Percentiles rank a stretch among this genome's conserved stretches.
Evolutionary conservation across 805 yeast genomes (phyloP).

Genomic region (Diddensiella santjacobensis): DNA sequence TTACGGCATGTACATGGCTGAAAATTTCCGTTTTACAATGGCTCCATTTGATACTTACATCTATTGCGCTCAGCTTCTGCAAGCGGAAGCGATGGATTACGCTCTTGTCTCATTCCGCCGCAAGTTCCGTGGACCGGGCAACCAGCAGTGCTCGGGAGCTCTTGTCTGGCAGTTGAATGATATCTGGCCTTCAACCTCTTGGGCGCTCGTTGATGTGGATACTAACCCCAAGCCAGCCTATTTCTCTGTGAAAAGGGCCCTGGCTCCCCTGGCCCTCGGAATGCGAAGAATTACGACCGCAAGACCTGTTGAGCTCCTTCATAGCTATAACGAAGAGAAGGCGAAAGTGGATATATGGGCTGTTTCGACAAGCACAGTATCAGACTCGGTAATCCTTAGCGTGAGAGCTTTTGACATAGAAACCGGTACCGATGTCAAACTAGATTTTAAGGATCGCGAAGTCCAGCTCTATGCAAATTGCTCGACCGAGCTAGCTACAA

Average conservation of each 20-base stretch:
- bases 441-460: background rate
- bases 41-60: slow-evolving; percentile 41
- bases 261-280: slow-evolving; percentile 34
- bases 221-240: slow-evolving; percentile 43
- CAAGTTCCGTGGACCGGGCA: slow-evolving; percentile 38
- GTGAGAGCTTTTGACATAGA: slow-evolving; percentile 4
- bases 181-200: slow-evolving; percentile 48
- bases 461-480: slow-evolving; percentile 1
- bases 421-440: background rate
- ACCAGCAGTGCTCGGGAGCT: slow-evolving; percentile 42
- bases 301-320: slow-evolving; percentile 11
- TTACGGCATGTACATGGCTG: slow-evolving; percentile 42
- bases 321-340: background rate
- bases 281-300: slow-evolving; percentile 26
- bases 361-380: background rate
- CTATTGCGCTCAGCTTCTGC: slow-evolving; percentile 50
- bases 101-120: slow-evolving; percentile 45
- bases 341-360: slow-evolving; percentile 6
- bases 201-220: slow-evolving; percentile 45
- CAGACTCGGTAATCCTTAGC: background rate
- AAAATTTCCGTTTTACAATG: slow-evolving; percentile 39
- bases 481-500: background rate
- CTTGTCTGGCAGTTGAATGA: slow-evolving; percentile 54
- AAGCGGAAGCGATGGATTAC: slow-evolving; percentile 44
- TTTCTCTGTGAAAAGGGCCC: slow-evolving; percentile 44